Base-by-base conservation (phyloP, 345 rosid species). In the Lenwebbia sp. region DNA sequence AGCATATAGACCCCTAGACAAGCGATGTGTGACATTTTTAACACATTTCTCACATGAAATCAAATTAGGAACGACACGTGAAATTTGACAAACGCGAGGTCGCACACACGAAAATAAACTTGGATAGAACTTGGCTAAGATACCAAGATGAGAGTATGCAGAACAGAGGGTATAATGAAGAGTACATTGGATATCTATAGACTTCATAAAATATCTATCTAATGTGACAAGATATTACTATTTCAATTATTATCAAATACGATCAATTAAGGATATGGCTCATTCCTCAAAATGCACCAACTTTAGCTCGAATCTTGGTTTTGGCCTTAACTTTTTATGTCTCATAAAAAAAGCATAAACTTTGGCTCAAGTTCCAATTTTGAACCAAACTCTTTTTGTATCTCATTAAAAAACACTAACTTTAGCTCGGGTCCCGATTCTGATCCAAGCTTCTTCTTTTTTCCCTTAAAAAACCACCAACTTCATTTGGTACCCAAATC, bases 241-340 rank as follows among this genome's bases (percentile, higher is more conserved):
- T 60, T 13, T 28, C 7, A 28, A 60, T 60, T 28, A 28, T 3
- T 0, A 62, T 62, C 21, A 14, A 28, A 62, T 62, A 28, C 2
- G 0, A 30, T 6, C 0, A 62, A 62, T 30, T 2, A 0, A 62
- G 19, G 40, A 62, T 30, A 62, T 15, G 0, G 10, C 75, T 14
- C 10, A 28, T 62, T 62, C 75, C 37, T 14, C 21, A 30, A 28
- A 28, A 62, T 14, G 19, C 37, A 7, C 10, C 75, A 6, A 30
- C 22, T 30, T 62, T 62, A 30, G 41, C 22, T 28, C 0, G 0
- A 3, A 30, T 62, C 1, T 14, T 19, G 28, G 14, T 62, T 62
- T 62, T 62, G 22, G 11, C 75, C 41, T 62, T 30, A 30, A 28
- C 37, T 1, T 0, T 30, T 55, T 62, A 28, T 0, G 0, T 62